These are phyloP conservation scores for Zalerion maritima DNA, from an alignment of 495 filamentous ascomycete genomes.

Conservation along the genomic window DNA sequence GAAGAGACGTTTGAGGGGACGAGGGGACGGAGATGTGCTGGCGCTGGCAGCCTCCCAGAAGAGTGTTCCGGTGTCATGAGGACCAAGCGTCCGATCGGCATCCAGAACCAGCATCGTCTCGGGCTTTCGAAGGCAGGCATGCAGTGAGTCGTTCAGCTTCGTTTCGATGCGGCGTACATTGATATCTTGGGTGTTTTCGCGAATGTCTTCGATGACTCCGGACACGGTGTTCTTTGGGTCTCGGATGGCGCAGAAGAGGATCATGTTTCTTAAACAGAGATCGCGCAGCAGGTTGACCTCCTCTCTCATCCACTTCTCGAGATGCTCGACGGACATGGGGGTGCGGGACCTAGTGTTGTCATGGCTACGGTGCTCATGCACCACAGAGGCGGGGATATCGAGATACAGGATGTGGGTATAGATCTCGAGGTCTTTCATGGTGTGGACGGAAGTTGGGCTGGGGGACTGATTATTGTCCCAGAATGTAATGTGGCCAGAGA, in stretches of 20 bases:
- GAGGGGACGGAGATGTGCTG: slow-evolving; percentile 1
- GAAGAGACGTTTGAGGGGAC: slow-evolving; percentile 35
- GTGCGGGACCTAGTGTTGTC: slow-evolving; percentile 29
- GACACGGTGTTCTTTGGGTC: slow-evolving; percentile 4
- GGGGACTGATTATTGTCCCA: slow-evolving; percentile 28
- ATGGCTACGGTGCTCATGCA: slow-evolving; percentile 19
- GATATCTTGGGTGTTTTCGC: slow-evolving; percentile 20
- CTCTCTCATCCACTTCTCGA: slow-evolving; percentile 36
- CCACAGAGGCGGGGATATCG: slow-evolving; percentile 21
- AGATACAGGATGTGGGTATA: slow-evolving; percentile 53
- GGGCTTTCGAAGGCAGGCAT: slow-evolving; percentile 7
- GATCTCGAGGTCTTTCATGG: slow-evolving; percentile 28
- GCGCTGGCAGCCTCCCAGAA: slow-evolving; percentile 32
- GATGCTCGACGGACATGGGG: slow-evolving; percentile 19
- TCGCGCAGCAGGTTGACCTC: slow-evolving; percentile 35
- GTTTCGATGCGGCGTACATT: slow-evolving; percentile 25
- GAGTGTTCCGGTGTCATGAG: slow-evolving; percentile 36
- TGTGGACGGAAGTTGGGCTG: too few species aligned
- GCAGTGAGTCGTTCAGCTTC: slow-evolving; percentile 25
- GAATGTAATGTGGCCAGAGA: slow-evolving; percentile 49
- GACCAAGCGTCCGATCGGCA: slow-evolving; percentile 41
- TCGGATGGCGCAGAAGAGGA: slow-evolving; percentile 29
- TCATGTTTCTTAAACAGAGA: slow-evolving; percentile 31
- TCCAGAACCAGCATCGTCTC: slow-evolving; percentile 41
- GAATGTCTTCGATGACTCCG: slow-evolving; percentile 22